A percentile compares a stretch with the other conserved stretches of the same genome.
phyloP scores from a whole-genome alignment of 768 basidiomycete genomes.

The Boletus subparvulus region DNA sequence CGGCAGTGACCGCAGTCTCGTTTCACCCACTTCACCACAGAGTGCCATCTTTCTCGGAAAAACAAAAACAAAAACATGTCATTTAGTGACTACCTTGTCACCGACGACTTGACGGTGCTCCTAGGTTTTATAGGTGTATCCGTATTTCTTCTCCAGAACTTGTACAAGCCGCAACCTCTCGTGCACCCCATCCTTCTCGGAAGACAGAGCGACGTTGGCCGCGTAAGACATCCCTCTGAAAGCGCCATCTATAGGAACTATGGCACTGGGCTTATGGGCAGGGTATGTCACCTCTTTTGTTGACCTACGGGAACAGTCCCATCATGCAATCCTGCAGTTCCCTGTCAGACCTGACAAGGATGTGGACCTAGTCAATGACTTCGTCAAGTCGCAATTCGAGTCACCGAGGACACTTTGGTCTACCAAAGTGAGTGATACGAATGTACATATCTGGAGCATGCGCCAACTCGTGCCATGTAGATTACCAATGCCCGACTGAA shows the following conservation, averaged over 20 bases:
- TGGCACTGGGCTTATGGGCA: slow-evolving; percentile 78
- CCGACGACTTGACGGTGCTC: slow-evolving; percentile 78
- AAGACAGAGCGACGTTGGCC: slow-evolving; percentile 84
- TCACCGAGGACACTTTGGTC: slow-evolving; percentile 76
- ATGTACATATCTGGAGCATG: neutral
- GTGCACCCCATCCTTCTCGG: slow-evolving; percentile 94
- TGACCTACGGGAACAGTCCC: neutral
- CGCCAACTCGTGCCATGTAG: slow-evolving; percentile 36
- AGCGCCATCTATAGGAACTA: slow-evolving; percentile 92
- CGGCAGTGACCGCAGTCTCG: slow-evolving; percentile 6
- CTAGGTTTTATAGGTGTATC: slow-evolving; percentile 74
- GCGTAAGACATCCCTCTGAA: slow-evolving; percentile 76
- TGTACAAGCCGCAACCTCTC: slow-evolving; percentile 79
- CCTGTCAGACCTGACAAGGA: slow-evolving; percentile 72
- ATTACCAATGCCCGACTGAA: slow-evolving; percentile 72
- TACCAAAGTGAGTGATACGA: slow-evolving; percentile 52
- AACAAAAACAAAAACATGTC: slow-evolving; percentile 32
- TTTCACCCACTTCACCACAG: neutral
- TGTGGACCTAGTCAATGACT: slow-evolving; percentile 60
- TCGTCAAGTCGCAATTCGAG: slow-evolving; percentile 66
- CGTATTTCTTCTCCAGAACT: slow-evolving; percentile 71
- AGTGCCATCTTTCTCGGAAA: neutral
- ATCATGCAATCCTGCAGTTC: slow-evolving; percentile 49
- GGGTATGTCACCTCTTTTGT: slow-evolving; percentile 48
- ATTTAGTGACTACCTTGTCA: slow-evolving; percentile 60